phyloP scores from a whole-genome alignment of 2,329 filamentous ascomycete genomes.

The Clonostachys sp. region DNA sequence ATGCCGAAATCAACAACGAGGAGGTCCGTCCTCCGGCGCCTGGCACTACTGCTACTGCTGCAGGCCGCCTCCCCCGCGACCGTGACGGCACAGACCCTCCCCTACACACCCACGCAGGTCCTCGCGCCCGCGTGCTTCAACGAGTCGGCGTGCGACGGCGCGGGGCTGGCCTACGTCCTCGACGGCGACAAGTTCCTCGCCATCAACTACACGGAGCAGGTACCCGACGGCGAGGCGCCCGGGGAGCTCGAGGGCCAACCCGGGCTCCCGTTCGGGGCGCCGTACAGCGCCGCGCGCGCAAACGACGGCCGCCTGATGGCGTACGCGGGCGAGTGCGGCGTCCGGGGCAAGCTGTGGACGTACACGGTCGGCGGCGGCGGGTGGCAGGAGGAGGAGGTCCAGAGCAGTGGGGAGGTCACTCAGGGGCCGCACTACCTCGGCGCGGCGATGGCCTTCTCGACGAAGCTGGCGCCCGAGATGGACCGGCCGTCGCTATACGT shows the following conservation, averaged over 20 bases:
- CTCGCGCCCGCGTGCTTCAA: conserved; percentile 50
- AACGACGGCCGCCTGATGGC: conserved; percentile 67
- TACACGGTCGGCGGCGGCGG: conserved; percentile 45
- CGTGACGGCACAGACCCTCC: conserved; percentile 46
- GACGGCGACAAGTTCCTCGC: conserved; percentile 55
- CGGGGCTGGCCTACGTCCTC: conserved; percentile 65
- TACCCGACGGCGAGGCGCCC: conserved; percentile 35
- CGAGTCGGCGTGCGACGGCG: conserved; percentile 25
- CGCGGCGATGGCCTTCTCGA: conserved; percentile 62
- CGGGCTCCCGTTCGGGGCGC: conserved; percentile 56
- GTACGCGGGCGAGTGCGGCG: conserved; percentile 68
- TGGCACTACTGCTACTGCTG: not conserved
- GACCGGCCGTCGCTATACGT: conserved; percentile 59
- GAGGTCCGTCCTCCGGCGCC: too few species aligned
- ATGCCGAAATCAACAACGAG: too few species aligned
- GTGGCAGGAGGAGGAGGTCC: conserved; percentile 17
- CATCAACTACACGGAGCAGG: conserved; percentile 40
- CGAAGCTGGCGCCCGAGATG: conserved; percentile 45
- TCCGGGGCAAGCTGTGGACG: conserved; percentile 57
- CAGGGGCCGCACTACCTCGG: conserved; percentile 46
- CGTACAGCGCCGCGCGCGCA: conserved; percentile 66
- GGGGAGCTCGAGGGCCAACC: conserved; percentile 25
- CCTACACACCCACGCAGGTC: conserved; percentile 75
- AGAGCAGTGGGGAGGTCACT: conserved; percentile 10
- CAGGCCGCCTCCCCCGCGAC: not conserved